Percentiles rank a stretch among this genome's conserved stretches.
Conservation (phyloP, 1,139 yeast genomes). For the Citeromyces siamensis region DNA sequence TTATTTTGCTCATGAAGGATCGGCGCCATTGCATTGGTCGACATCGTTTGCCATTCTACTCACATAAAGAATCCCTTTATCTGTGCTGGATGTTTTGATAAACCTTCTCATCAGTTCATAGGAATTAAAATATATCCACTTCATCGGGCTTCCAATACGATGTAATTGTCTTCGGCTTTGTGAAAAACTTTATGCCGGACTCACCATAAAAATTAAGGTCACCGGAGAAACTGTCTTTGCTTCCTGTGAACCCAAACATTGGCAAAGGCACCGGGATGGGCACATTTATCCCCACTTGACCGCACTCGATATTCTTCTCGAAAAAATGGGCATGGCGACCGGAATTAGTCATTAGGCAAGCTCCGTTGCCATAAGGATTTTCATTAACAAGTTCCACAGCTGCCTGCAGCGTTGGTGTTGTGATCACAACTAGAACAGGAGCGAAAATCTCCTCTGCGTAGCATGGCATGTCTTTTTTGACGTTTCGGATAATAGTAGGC, state of each 20-base stretch:
- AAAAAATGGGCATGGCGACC: conserved; percentile 64
- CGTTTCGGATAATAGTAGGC: conserved; percentile 55
- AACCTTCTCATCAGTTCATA: no score
- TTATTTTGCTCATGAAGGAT: no score
- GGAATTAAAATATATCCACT: background rate
- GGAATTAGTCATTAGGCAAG: conserved; percentile 55
- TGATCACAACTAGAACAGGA: conserved; percentile 57
- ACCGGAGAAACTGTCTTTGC: conserved; percentile 67
- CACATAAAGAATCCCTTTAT: no score
- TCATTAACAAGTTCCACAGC: conserved; percentile 55
- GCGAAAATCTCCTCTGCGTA: conserved; percentile 72
- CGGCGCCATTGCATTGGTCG: no score
- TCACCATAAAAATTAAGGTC: conserved; percentile 75
- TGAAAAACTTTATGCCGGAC: conserved; percentile 59
- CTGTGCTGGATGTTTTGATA: no score
- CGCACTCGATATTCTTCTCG: conserved; percentile 59
- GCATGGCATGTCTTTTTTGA: conserved; percentile 58
- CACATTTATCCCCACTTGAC: conserved; percentile 72
- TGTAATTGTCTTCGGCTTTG: conserved; percentile 70
- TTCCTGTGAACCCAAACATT: conserved; percentile 74
- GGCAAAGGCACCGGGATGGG: conserved; percentile 84
- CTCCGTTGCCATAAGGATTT: conserved; percentile 67
- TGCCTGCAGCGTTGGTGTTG: conserved; percentile 58
- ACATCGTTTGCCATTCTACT: no score
- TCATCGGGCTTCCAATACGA: conserved; percentile 53